Base-by-base conservation (phyloP, 2,329 filamentous ascomycete genomes). In the Didymosphaeria variabile region DNA sequence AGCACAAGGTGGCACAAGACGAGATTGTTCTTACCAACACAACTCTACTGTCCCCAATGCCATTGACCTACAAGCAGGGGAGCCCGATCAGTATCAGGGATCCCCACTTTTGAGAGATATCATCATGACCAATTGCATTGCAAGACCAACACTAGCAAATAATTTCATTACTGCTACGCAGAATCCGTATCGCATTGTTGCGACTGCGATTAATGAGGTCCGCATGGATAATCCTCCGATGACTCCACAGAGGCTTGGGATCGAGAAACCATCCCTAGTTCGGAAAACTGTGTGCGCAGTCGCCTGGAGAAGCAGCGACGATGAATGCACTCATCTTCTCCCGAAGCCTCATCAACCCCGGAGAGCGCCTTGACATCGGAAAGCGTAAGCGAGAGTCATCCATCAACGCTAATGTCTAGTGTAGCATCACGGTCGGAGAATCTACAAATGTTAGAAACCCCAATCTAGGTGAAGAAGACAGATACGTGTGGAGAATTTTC, bases 361-460 rank as follows among this genome's bases (percentile, higher is more conserved):
- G n/a, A 47, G 3, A 40, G 15, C 13, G 32, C n/a, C n/a, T 38
- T 26, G 5, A n/a, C 31, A n/a, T 7, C 15, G 23, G 15, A 21
- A 10, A 45, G 38, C 38, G 21, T 31, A 31, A 12, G 26, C 12
- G 38, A 12, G 10, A 44, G 23, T 5, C 23, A 19, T 21, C 51
- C n/a, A 31, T 54, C 51, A 4, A 32, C 51, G 21, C 38, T 36
- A 36, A 44, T 32, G 17, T 54, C 51, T n/a, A 32, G 38, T 21
- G 17, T 45, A 9, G 17, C 6, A 12, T 54, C 36, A 8, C 23
- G 1, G 13, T 19, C 38, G 13, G 38, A 31, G 26, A 15, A 7
- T n/a, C 23, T 19, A 32, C 23, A 29, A 2, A 9, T 38, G 10
- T 5, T 36, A 7, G 26, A 21, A 32, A 5, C 5, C 8, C 36